Base-by-base conservation (phyloP, 768 basidiomycete species). In the Mycena capillaripes region DNA sequence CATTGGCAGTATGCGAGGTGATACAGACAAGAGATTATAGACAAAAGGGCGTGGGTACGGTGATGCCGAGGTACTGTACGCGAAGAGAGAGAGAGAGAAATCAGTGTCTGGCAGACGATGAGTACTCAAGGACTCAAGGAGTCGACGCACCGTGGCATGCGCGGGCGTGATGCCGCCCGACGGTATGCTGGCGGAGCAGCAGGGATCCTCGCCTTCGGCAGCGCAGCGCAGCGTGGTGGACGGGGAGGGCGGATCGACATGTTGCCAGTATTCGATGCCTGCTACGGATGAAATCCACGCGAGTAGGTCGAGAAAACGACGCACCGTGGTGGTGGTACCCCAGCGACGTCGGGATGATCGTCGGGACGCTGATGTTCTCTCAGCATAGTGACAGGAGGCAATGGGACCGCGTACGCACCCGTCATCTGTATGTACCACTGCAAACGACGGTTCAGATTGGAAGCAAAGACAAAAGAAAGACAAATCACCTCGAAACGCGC, bases 291-390 rank as follows among this genome's bases (percentile, higher is more conserved):
- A 42, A 42, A 42, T 9, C 10, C 8, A 11, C 12, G 16, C 8
- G 34, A 19, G 55, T 52, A 17, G 17, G 12, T n/a, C n/a, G n/a
- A n/a, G n/a, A n/a, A n/a, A 34, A 17, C 2, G 0, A 60, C 76
- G 42, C 63, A 86, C 89, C 89, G 69, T 89, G 88, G 66, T 90
- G 89, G 64, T 84, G 85, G 77, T 89, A 90, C 7, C 89, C 89
- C 11, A 89, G 71, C 3, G 75, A 75, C 4, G 73, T 84, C 0
- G 88, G 86, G 34, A 90, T 86, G 58, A 89, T 83, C 0, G 88
- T 90, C 1, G 88, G 87, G 12, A 89, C 88, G 7, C 89, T 89
- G 66, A 1, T 6, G 8, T 32, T 21, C 59, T 25, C 42, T 55
- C 4, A 42, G 57, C 12, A 23, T 25, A 32, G 10, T 38, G 25